Conservation (phyloP, 2,329 filamentous ascomycete genomes). For the Colletotrichum limetticola region DNA sequence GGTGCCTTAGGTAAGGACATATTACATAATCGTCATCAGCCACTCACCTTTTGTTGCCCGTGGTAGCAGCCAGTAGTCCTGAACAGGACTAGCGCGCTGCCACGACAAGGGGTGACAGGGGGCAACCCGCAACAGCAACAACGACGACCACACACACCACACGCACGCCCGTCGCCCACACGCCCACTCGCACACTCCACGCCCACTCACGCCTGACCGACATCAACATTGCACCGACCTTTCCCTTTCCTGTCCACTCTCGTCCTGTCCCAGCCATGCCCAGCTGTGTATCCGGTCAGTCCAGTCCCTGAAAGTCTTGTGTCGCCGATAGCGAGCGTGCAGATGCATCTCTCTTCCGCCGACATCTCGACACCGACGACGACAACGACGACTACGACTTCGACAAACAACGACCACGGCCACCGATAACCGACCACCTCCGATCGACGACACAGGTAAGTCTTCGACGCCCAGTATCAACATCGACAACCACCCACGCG, state of each 20-base stretch:
- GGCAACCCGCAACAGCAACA: constrained; percentile 36
- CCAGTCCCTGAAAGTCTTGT: constrained; percentile 17
- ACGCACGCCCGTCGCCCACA: neutral
- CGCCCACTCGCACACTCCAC: neutral
- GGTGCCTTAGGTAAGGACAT: too few species aligned
- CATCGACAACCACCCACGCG: constrained; percentile 20
- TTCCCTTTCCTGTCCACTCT: constrained; percentile 23
- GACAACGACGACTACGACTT: neutral
- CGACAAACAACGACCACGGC: constrained; percentile 8
- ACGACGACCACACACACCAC: neutral
- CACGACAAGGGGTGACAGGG: constrained; percentile 35
- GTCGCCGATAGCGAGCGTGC: constrained; percentile 19
- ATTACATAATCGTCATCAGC: constrained; percentile 9
- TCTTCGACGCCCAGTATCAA: constrained; percentile 1
- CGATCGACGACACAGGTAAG: constrained; percentile 1
- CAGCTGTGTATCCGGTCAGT: constrained; percentile 28
- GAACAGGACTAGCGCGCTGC: constrained; percentile 25
- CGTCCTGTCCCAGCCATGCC: constrained; percentile 32
- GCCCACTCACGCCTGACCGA: constrained; percentile 31
- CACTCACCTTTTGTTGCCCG: constrained; percentile 31
- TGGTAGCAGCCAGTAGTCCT: constrained; percentile 30
- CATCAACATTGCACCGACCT: constrained; percentile 36
- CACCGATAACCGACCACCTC: neutral
- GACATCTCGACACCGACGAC: constrained; percentile 35
- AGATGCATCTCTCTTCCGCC: constrained; percentile 22